Evolutionary conservation across 441 rosid species (phyloP).

Genomic region (Arabidopsis lyrata): DNA sequence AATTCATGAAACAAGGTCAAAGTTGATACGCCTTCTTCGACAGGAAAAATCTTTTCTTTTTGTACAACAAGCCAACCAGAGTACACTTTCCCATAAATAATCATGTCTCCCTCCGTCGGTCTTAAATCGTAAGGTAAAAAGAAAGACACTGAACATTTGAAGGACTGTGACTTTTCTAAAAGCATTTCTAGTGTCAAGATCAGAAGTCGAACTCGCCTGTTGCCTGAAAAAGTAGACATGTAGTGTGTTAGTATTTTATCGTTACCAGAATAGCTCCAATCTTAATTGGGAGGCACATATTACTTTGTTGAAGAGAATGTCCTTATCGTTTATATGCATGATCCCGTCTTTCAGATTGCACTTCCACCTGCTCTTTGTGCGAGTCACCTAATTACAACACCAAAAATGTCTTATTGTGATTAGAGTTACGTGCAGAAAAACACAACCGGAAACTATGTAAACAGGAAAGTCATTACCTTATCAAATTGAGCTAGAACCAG

Average conservation of each 20-base stretch:
- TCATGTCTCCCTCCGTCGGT: conserved; percentile 39
- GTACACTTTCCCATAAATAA: conserved; percentile 39
- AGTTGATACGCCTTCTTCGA: conserved; percentile 43
- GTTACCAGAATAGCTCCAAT: conserved; percentile 26
- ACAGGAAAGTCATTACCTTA: conserved; percentile 59
- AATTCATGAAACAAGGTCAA: conserved; percentile 40
- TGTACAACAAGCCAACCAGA: conserved; percentile 72
- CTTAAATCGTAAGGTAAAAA: conserved; percentile 43
- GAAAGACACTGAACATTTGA: conserved; percentile 27
- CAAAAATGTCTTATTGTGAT: conserved; percentile 17
- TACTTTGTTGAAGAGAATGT: conserved; percentile 96
- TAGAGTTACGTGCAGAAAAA: not conserved
- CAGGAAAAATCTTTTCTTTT: conserved; percentile 52
- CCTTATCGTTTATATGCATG: conserved; percentile 95
- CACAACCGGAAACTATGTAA: not conserved
- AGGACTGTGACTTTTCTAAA: conserved; percentile 39
- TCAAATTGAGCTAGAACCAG: conserved; percentile 97
- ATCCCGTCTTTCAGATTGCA: conserved; percentile 96
- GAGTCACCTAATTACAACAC: conserved; percentile 74
- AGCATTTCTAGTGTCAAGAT: conserved; percentile 49
- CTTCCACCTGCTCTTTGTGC: conserved; percentile 98
- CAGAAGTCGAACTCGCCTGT: conserved; percentile 96
- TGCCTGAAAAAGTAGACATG: conserved; percentile 60
- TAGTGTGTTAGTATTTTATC: not conserved
- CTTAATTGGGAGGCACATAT: not conserved